Percentiles rank a stretch among this genome's conserved stretches.
Evolutionary conservation across 345 rosid species (phyloP).

Genomic region (Triadica sebifera): DNA sequence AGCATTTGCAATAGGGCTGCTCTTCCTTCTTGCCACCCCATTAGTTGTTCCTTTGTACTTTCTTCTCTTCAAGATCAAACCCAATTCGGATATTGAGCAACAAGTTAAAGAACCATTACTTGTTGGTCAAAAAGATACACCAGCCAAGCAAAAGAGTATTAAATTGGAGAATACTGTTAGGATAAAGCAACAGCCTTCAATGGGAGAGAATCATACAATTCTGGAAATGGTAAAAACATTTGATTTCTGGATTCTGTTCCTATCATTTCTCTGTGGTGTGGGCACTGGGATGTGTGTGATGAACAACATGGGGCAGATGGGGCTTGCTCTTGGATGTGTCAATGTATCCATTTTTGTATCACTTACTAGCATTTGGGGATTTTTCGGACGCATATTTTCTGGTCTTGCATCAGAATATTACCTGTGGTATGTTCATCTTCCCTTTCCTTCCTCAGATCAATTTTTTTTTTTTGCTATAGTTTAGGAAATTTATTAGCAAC

Average conservation of each 20-base stretch:
- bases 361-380: constrained; percentile 57
- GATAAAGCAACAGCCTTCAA: constrained; percentile 28
- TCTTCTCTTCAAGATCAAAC: constrained; percentile 6
- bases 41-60: too few relatives aligned
- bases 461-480: too few relatives aligned
- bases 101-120: constrained; percentile 42
- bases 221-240: constrained; percentile 34
- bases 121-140: constrained; percentile 7
- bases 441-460: too few relatives aligned
- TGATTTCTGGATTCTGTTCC: constrained; percentile 60
- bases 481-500: too few relatives aligned
- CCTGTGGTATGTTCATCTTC: constrained; percentile 31
- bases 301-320: constrained; percentile 69
- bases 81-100: constrained; percentile 35
- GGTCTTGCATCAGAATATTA: constrained; percentile 49
- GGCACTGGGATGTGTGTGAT: constrained; percentile 58
- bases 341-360: constrained; percentile 55
- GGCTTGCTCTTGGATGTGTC: constrained; percentile 50
- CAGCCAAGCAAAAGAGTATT: constrained; percentile 15
- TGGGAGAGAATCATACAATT: constrained; percentile 59
- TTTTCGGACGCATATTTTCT: too few relatives aligned
- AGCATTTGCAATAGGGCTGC: constrained; percentile 43
- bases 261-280: constrained; percentile 54
- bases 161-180: constrained; percentile 16
- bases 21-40: constrained; percentile 43